A percentile compares a stretch with the other conserved stretches of the same genome.
phyloP scores from a whole-genome alignment of 2,329 filamentous ascomycete genomes.

The Cladosporium sp. region DNA sequence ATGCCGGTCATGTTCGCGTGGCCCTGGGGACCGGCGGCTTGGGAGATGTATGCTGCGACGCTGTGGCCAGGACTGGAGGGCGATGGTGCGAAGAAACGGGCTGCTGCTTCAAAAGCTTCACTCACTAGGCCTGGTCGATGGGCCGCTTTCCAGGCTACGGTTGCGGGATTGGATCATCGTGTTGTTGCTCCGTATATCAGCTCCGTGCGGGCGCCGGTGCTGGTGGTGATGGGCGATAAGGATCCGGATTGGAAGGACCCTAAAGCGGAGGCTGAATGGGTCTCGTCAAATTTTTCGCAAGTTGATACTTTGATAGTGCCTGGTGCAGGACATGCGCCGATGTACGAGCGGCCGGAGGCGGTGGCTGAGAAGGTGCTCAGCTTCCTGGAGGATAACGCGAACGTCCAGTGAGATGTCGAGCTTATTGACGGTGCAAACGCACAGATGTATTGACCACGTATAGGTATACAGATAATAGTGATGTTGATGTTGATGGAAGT shows the following conservation, averaged over 20 bases:
- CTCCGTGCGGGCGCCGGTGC: slow-evolving; percentile 11
- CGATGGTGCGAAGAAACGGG: not conserved
- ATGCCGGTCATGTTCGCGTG: slow-evolving; percentile 15
- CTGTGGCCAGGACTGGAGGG: slow-evolving; percentile 19
- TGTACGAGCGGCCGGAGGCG: slow-evolving; percentile 13
- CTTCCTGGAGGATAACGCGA: slow-evolving; percentile 1
- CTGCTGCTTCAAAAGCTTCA: not conserved
- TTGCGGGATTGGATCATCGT: slow-evolving; percentile 16
- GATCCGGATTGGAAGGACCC: slow-evolving; percentile 18
- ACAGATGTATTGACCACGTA: not conserved
- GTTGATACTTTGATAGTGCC: slow-evolving; percentile 5
- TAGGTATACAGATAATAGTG: not conserved
- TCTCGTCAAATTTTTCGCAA: slow-evolving; percentile 10
- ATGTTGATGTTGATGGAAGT: not conserved
- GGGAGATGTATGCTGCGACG: slow-evolving; percentile 17
- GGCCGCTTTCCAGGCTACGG: slow-evolving; percentile 19
- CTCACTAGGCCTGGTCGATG: slow-evolving; percentile 18
- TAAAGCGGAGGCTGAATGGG: slow-evolving; percentile 16
- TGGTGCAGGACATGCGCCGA: slow-evolving; percentile 19
- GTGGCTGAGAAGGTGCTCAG: slow-evolving; percentile 1
- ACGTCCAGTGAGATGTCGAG: not conserved
- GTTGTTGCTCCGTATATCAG: slow-evolving; percentile 16
- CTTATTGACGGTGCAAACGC: not conserved
- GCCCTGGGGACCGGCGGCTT: slow-evolving; percentile 20
- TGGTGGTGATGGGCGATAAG: slow-evolving; percentile 20